Base-by-base conservation (phyloP, 2,329 filamentous ascomycete genomes). In the Stachybotrys chlorohalonatus region DNA sequence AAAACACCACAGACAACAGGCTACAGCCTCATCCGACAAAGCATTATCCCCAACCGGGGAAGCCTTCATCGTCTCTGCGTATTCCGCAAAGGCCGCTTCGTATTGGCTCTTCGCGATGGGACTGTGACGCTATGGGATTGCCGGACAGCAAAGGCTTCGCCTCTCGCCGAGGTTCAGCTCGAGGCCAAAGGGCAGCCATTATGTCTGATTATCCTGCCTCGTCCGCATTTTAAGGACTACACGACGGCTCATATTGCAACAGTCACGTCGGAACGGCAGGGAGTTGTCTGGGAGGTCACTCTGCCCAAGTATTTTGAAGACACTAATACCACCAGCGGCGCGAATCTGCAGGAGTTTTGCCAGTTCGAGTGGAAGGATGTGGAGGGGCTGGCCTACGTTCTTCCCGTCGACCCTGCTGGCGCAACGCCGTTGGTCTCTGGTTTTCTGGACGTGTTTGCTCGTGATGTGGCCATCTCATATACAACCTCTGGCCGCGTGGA, bases 361-460 rank as follows among this genome's bases (percentile, higher is more conserved):
- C 79, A 71, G 1, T 94, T 95, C 64, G 75, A 85, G 53, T 75
- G 95, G 3, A 79, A 83, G 0, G 75, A 75, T 16, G 72, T 74
- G 0, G 78, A 83, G n/a, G 78, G 81, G 52, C 68, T 87, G 49
- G 78, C 81, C 13, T 85, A 85, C 59, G 78, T 95, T 16, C 74
- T 95, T 9, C 89, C 91, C 0, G 90, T 95, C 50, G 92, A 96
- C 63, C 90, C 91, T 52, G 91, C 90, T 1, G 92, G 91, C 1
- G 84, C 87, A 11, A 76, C 81, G 46, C 82, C 85, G 1, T 78
- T 85, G 3, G 81, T 84, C 11, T 89, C 89, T 5, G 89, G 87
- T 0, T 95, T 91, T 58, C 78, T 95, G 36, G 91, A 96, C 68
- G 82, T 89, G 0, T 95, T 96, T 67, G 88, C 90, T 11, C 84